Evolutionary conservation across 441 rosid genomes (phyloP).

Genomic region (Erodium chrysanthum): DNA sequence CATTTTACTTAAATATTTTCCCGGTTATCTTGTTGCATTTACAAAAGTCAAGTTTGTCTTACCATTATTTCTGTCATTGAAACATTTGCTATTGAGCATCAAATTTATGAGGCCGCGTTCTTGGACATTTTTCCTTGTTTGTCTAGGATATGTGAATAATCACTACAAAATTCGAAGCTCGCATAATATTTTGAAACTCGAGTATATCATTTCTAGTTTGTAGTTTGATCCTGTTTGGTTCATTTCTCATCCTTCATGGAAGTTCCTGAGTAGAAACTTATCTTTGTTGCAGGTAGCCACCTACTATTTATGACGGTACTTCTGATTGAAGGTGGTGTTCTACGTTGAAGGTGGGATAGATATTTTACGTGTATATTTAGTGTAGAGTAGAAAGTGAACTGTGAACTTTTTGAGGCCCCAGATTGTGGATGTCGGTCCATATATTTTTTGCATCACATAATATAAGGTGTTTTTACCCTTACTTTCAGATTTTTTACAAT

Average conservation of each 20-base stretch:
- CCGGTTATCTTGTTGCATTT: not conserved
- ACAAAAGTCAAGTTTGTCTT: not conserved
- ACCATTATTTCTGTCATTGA: not conserved
- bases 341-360: constrained; percentile 1
- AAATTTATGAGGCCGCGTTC: not conserved
- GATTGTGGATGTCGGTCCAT: constrained; percentile 3
- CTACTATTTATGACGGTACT: not conserved
- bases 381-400: too few species aligned
- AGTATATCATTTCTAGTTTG: not conserved
- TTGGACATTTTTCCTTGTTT: not conserved
- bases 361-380: constrained; percentile 7
- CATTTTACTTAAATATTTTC: not conserved
- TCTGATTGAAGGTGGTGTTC: not conserved
- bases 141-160: not conserved
- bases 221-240: not conserved
- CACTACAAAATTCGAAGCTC: not conserved
- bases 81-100: not conserved
- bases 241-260: not conserved
- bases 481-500: not conserved
- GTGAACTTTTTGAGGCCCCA: not conserved
- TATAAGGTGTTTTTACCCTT: not conserved
- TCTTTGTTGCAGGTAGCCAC: constrained; percentile 8
- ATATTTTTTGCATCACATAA: constrained; percentile 6
- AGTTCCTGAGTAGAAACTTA: not conserved
- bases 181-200: not conserved